Base-by-base conservation (phyloP, 1,139 yeast species). In the Scheffersomyces cryptocercus region DNA sequence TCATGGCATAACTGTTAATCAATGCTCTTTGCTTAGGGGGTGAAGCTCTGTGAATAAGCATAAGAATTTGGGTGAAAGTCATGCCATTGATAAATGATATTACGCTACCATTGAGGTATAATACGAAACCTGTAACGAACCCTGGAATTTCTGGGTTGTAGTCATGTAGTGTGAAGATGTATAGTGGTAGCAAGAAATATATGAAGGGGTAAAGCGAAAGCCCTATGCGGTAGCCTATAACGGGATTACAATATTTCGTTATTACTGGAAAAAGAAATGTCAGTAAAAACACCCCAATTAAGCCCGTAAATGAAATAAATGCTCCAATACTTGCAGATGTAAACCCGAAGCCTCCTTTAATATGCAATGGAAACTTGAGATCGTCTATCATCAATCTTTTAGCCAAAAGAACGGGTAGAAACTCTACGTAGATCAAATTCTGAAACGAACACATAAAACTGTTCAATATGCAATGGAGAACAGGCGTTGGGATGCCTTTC, bases 41-140 rank as follows among this genome's bases (percentile, higher is more conserved):
- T 1, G 83, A 67, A 9, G 78, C 73, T 40, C 80, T 62, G 52
- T 77, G 82, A 24, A 75, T 66, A 43, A 79, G 62, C 26, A 78
- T 60, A 50, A 68, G 59, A 34, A 67, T 56, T 50, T 70, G 76
- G 31, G 82, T 77, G 52, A 71, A 66, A 13, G 69, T 56, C 37
- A 68, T 56, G 1, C 77, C 61, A 13, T 40, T 37, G 26, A 42
- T 37, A 13, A 46, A 28, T 5, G 54, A 41, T n/a, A 37, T 34
- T n/a, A 42, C 24, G 10, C 65, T 31, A 31, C 35, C 20, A 31
- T 31, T 31, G 24, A 31, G 20, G 35, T 31, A 31, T 14, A 31
- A 20, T 31, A 31, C 11, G 3, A 39, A 10, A n/a, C 35, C 47
- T n/a, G 58, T 54, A 8, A 51, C 43, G 42, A 54, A 49, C 11